Conservation (phyloP, 768 basidiomycete genomes). For the Rhodotorula toruloides region DNA sequence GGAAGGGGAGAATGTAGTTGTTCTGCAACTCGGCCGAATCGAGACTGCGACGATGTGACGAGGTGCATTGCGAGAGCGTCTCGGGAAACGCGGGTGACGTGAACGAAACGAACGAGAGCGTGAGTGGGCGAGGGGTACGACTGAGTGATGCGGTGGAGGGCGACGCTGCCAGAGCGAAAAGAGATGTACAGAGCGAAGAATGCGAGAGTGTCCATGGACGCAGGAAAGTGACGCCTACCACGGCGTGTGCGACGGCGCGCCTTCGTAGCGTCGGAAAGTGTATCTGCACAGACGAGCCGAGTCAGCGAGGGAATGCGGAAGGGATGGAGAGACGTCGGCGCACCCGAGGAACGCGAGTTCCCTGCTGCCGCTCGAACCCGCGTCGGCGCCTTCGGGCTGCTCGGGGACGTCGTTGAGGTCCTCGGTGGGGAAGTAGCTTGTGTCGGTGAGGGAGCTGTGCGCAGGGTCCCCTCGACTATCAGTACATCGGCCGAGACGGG, state of each 20-base stretch:
- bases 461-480: too few species aligned
- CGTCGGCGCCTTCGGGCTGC: constrained; percentile 42
- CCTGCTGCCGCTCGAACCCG: constrained; percentile 38
- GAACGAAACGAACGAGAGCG: too few species aligned
- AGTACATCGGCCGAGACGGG: neutral
- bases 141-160: too few species aligned
- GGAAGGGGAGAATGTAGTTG: too few species aligned
- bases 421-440: constrained; percentile 52
- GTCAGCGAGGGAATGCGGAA: neutral
- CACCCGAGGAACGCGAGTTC: constrained; percentile 44
- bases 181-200: too few species aligned
- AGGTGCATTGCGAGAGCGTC: too few species aligned
- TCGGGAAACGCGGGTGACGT: too few species aligned
- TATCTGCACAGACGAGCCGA: neutral
- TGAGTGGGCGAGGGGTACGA: too few species aligned
- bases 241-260: constrained; percentile 4
- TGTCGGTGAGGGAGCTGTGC: constrained; percentile 46
- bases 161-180: too few species aligned
- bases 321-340: constrained; percentile 40
- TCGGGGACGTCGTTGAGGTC: constrained; percentile 52
- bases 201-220: too few species aligned
- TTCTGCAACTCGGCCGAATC: too few species aligned
- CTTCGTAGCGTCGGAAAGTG: constrained; percentile 6
- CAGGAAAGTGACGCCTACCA: neutral
- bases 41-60: too few species aligned